These are phyloP conservation scores for Phytophthora rubi DNA, from an alignment of 352 stramenopile species.

Conservation along the genomic window DNA sequence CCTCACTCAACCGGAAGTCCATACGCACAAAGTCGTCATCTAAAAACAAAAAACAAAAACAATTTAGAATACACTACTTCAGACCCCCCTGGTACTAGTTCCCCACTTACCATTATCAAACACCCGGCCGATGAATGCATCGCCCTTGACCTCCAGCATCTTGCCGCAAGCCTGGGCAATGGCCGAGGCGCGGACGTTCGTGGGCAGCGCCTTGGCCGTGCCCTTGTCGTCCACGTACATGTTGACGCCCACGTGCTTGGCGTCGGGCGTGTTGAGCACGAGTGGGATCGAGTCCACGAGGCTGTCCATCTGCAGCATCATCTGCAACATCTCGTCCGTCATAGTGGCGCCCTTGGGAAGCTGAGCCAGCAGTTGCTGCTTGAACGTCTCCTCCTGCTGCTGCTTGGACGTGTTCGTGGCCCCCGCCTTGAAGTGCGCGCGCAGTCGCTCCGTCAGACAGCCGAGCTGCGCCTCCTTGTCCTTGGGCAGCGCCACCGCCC, in stretches of 20 bases:
- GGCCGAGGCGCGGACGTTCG: constrained; percentile 79
- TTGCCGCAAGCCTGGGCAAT: constrained; percentile 85
- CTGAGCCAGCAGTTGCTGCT: constrained; percentile 79
- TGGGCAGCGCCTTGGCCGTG: constrained; percentile 81
- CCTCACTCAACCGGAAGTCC: constrained; percentile 77
- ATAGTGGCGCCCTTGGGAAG: constrained; percentile 67
- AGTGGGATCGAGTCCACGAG: constrained; percentile 90
- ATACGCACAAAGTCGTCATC: constrained; percentile 86
- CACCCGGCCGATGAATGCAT: constrained; percentile 88
- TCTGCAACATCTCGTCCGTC: constrained; percentile 80
- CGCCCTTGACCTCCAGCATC: constrained; percentile 85
- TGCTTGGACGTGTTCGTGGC: constrained; percentile 34
- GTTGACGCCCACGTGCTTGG: constrained; percentile 81
- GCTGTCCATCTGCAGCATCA: constrained; percentile 91
- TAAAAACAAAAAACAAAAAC: constrained; percentile 25
- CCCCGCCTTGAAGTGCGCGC: constrained; percentile 75
- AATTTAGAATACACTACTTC: background rate
- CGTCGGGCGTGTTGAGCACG: constrained; percentile 78
- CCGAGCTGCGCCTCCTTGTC: constrained; percentile 84
- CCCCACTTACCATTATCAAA: constrained; percentile 82
- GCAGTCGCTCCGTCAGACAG: constrained; percentile 85
- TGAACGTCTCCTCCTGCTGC: constrained; percentile 81
- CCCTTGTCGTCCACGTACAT: constrained; percentile 93
- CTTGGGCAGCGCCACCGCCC: constrained; percentile 62
- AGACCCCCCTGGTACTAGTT: background rate